Base-by-base conservation (phyloP, 805 yeast species). In the Ogataea philodendri region DNA sequence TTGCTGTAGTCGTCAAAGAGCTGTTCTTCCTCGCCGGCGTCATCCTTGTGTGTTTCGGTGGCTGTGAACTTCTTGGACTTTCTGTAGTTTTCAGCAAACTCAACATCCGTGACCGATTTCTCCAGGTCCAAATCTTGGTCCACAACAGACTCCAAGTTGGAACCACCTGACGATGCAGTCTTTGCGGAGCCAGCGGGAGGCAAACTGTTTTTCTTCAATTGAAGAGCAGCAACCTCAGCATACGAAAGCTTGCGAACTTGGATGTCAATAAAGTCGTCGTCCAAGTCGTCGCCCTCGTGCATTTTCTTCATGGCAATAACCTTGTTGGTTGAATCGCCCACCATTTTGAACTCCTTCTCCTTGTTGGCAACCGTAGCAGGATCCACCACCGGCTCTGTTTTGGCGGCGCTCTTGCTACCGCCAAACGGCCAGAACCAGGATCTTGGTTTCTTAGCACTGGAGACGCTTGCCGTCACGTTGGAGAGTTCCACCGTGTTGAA, bases 201-300 rank as follows among this genome's bases (percentile, higher is more conserved):
- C 15, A 20, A 13, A 5, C 21, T 8, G 5, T 35, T 20, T n/a
- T 18, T 23, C 25, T 21, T 18, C 14, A 35, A 36, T 42, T 55
- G 37, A 34, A 65, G 49, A 1, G 67, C 54, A 9, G 75, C 75
- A 15, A 67, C 76, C 56, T 74, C 80, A 9, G 77, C 77, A 49
- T 74, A 74, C 7, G 78, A 69, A 48, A 72, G 53, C 37, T 67
- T 63, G 35, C 76, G 67, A 26, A 71, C 52, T 30, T 65, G 65
- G 35, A 74, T 67, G 34, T 63, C 66, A 15, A 74, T 63, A 46
- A 69, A 73, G 33, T 60, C 67, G 8, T 55, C 62, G 10, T 30
- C 46, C 11, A 20, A 9, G 8, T 15, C 15, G 27, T 37, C 45
- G 19, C 37, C 46, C 10, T 36, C 44, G 19, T 44, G 42, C 16